Percentiles rank a stretch among this genome's conserved stretches.
Conservation (phyloP, 2,329 filamentous ascomycete genomes). For the Allantophomopsis cytisporea region DNA sequence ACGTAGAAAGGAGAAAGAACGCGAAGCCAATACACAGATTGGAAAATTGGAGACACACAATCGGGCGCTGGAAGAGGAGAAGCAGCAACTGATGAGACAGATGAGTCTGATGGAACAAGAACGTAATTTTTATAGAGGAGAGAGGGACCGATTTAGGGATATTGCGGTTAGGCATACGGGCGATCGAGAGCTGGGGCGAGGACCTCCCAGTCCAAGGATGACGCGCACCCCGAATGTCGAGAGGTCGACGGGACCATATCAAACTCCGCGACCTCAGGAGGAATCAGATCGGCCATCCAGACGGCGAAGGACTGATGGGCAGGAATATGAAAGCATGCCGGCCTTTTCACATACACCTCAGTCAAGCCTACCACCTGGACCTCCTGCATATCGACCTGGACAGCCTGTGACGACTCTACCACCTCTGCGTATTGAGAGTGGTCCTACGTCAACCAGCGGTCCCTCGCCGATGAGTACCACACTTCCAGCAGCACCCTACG, state of each 20-base stretch:
- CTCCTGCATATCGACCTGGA: conserved; percentile 7
- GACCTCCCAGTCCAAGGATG: conserved; percentile 33
- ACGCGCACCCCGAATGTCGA: conserved; percentile 6
- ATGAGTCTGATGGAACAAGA: conserved; percentile 43
- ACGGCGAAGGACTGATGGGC: conserved; percentile 15
- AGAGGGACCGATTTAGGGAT: conserved; percentile 60
- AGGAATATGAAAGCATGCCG: conserved; percentile 11
- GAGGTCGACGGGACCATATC: conserved; percentile 7
- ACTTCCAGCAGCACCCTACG: not conserved
- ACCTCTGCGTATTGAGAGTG: conserved; percentile 15
- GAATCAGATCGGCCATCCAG: conserved; percentile 7
- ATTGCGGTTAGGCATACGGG: conserved; percentile 46
- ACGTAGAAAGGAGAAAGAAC: conserved; percentile 71
- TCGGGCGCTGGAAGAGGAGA: conserved; percentile 43
- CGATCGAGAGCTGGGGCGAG: conserved; percentile 35
- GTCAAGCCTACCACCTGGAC: conserved; percentile 14
- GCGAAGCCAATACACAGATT: conserved; percentile 55
- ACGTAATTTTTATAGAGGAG: conserved; percentile 58
- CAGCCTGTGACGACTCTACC: conserved; percentile 11
- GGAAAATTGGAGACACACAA: conserved; percentile 58
- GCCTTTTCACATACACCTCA: conserved; percentile 14
- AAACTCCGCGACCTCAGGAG: not conserved
- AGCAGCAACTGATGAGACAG: conserved; percentile 37
- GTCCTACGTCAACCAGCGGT: not conserved
- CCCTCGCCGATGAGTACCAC: too few species aligned